Evolutionary conservation across 2,329 filamentous ascomycete genomes (phyloP), one percentile per base, ranked within the genome.

Genomic region (Fusarium cicatricum): DNA sequence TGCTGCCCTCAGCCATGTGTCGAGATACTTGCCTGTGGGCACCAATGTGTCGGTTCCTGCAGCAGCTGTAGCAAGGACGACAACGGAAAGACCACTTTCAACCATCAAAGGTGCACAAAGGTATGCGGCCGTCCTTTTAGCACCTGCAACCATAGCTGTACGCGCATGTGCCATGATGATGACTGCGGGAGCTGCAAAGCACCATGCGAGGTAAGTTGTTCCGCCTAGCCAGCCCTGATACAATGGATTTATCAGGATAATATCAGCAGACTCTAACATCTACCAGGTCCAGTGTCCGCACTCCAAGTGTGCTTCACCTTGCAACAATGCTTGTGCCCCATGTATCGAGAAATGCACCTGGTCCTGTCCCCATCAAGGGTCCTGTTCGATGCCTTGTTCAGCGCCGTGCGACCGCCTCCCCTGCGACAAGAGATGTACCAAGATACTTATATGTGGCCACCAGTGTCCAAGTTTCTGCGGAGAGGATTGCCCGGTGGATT

Each of bases 381-480:
- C 64, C 1, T 82, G 79, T 48, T 67, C 70, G 0, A 75, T 85
- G 75, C 83, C 83, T 3, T 90, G 88, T 55, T 83, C 85, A 0
- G 87, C 83, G 0, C 86, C 88, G 0, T 91, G 87, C 65, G 76
- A 88, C 57, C 80, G 84, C 67, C 67, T 89, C 0, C 89, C 88
- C 3, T 91, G 88, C 68, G 81, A 81, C 5, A 67, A 78, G 63
- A 77, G 87, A n/a, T 91, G 88, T 64, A 60, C 72, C 2, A 76
- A 80, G 32, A 15, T 49, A 0, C 71, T 90, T 1, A 8, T 17
- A 0, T 90, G 88, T 66, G 84, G 84, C 0, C 86, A 90, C 64
- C 82, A 77, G 62, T 90, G 76, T 33, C 86, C 86, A 1, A 84
- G 82, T 0, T 57, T 89, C 2, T 91, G 87, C 59, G 87, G 88